A percentile compares a stretch with the other conserved stretches of the same genome.
These are phyloP conservation scores for Eucalyptus fibrosa DNA, from an alignment of 345 rosid genomes.

Conservation along the genomic window DNA sequence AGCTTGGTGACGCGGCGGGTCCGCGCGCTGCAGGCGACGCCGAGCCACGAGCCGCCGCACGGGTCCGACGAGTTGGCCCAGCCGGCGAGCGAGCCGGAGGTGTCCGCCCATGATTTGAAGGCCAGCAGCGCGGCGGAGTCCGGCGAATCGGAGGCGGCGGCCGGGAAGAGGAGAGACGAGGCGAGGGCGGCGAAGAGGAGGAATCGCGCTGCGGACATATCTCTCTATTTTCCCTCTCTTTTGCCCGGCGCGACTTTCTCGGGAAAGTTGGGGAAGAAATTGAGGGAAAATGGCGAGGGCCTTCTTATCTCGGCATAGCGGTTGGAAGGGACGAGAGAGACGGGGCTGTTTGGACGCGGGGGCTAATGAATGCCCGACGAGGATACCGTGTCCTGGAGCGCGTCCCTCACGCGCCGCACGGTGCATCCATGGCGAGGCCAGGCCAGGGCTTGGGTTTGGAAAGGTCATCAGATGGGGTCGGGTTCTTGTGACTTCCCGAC, in stretches of 20 bases:
- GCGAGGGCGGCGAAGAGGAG: neutral
- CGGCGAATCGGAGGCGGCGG: neutral
- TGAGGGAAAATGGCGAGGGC: neutral
- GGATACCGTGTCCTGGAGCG: neutral
- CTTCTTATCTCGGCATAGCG: neutral
- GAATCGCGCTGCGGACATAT: neutral
- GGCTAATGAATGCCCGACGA: neutral
- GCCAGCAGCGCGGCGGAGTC: conserved; percentile 2
- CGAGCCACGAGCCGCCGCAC: conserved; percentile 16
- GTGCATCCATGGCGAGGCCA: neutral
- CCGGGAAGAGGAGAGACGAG: neutral
- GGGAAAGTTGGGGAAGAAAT: neutral
- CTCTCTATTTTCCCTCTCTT: neutral
- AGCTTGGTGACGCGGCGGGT: conserved; percentile 19
- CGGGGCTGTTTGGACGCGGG: neutral
- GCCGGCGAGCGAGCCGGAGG: conserved; percentile 1
- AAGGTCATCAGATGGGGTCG: neutral
- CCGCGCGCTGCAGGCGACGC: conserved; percentile 17
- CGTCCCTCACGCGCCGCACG: neutral
- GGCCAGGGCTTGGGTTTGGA: too few species aligned
- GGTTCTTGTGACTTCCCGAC: neutral
- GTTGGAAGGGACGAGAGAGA: neutral
- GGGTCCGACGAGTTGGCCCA: conserved; percentile 16
- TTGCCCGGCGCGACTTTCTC: neutral
- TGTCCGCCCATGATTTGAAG: conserved; percentile 6